Evolutionary conservation across 2,329 filamentous ascomycete species (phyloP).

Genomic region (Penicillium sp.): DNA sequence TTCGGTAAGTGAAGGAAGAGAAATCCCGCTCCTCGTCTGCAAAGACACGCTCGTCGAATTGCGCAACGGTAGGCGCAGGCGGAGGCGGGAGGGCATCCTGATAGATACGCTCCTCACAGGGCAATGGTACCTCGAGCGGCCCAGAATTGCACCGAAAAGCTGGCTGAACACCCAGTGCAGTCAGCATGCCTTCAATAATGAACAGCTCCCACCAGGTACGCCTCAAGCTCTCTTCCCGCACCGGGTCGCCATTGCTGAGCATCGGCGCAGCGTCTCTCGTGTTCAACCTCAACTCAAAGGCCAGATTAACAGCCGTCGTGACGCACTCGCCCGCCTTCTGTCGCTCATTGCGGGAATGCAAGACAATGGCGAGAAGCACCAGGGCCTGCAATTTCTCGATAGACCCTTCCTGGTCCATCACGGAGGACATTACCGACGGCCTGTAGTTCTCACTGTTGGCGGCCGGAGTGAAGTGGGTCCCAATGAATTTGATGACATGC

Average conservation of each 20-base stretch:
- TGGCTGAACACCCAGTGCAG: constrained; percentile 52
- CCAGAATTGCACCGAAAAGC: constrained; percentile 61
- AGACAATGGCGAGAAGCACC: constrained; percentile 63
- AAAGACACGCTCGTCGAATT: constrained; percentile 72
- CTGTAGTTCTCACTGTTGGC: constrained; percentile 41
- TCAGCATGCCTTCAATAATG: constrained; percentile 74
- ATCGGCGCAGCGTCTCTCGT: constrained; percentile 57
- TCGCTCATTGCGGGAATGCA: constrained; percentile 68
- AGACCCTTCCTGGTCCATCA: constrained; percentile 28
- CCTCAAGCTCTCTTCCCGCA: constrained; percentile 73
- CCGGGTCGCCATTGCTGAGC: constrained; percentile 55
- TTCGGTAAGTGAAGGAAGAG: constrained; percentile 76
- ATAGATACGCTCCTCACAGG: constrained; percentile 67
- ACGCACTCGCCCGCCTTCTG: constrained; percentile 61
- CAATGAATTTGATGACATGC: constrained; percentile 49
- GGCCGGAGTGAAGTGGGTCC: constrained; percentile 45
- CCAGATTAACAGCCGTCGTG: constrained; percentile 58
- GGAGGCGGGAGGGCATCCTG: constrained; percentile 47
- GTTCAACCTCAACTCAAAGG: constrained; percentile 69
- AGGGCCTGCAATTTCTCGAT: constrained; percentile 66
- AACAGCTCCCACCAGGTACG: constrained; percentile 86
- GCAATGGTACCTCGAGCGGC: constrained; percentile 59
- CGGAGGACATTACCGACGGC: constrained; percentile 25
- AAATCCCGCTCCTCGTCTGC: constrained; percentile 58
- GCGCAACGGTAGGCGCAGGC: constrained; percentile 55